Evolutionary conservation across 306 rosid species (phyloP).

Genomic region (Acacia crassicarpa): DNA sequence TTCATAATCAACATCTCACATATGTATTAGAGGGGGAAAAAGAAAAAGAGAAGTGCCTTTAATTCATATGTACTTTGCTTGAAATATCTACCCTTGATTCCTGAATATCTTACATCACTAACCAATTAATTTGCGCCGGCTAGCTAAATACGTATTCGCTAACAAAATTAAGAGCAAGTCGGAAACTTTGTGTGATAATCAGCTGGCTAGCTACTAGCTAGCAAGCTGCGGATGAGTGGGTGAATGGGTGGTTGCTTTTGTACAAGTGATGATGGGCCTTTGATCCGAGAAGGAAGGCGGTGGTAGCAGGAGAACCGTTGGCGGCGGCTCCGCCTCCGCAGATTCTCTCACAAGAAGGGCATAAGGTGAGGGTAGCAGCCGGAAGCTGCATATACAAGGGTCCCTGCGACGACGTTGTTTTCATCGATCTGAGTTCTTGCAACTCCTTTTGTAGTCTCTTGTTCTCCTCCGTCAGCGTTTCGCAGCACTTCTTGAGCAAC

Average conservation of each 20-base stretch:
- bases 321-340: slow-evolving; percentile 19
- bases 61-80: neutral
- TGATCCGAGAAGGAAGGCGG: slow-evolving; percentile 29
- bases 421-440: slow-evolving; percentile 67
- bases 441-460: slow-evolving; percentile 66
- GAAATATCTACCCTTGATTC: slow-evolving; percentile 5
- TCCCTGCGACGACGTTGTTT: slow-evolving; percentile 31
- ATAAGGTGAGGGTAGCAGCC: slow-evolving; percentile 58
- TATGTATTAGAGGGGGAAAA: neutral
- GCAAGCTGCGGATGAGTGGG: slow-evolving; percentile 66
- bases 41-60: neutral
- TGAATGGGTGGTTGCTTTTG: slow-evolving; percentile 36
- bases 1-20: slow-evolving; percentile 14
- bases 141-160: neutral
- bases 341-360: slow-evolving; percentile 77
- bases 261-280: slow-evolving; percentile 44
- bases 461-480: slow-evolving; percentile 73
- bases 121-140: neutral
- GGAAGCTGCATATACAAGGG: slow-evolving; percentile 62
- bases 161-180: slow-evolving; percentile 28
- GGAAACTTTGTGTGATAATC: neutral
- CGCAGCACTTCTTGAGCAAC: slow-evolving; percentile 63
- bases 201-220: slow-evolving; percentile 30
- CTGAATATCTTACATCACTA: neutral
- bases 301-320: slow-evolving; percentile 34